A percentile compares a stretch with the other conserved stretches of the same genome.
phyloP scores from a whole-genome alignment of 2,329 filamentous ascomycete species.

The Diaporthe amygdali region DNA sequence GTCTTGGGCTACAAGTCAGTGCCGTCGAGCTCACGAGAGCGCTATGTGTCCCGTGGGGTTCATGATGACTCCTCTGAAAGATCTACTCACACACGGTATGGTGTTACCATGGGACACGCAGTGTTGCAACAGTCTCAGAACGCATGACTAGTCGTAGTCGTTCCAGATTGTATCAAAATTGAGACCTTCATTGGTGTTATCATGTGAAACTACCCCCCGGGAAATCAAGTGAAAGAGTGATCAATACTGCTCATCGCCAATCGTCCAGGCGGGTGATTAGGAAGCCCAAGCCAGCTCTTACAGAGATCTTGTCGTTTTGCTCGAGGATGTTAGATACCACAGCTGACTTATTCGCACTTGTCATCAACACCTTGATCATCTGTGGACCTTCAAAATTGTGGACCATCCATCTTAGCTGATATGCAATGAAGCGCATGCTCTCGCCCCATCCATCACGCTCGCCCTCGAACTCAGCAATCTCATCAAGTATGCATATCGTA shows the following conservation, averaged over 20 bases:
- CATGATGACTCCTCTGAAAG: no score
- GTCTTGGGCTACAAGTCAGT: no score
- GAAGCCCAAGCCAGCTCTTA: background rate
- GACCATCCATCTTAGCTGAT: background rate
- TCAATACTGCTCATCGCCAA: background rate
- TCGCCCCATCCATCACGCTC: background rate
- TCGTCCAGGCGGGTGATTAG: background rate
- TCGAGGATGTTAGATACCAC: background rate
- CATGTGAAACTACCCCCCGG: no score
- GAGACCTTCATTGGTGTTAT: no score
- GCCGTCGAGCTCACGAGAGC: no score
- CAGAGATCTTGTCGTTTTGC: background rate
- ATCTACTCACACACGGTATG: no score
- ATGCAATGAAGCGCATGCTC: background rate
- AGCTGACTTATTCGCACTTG: conserved; percentile 4
- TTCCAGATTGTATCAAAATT: no score
- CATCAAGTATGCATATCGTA: conserved; percentile 1
- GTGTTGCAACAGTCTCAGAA: no score
- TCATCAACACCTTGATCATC: conserved; percentile 13
- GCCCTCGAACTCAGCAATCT: conserved; percentile 15
- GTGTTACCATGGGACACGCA: no score
- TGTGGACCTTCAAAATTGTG: background rate
- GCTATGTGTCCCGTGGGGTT: no score
- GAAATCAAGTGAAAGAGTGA: background rate
- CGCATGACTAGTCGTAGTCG: no score